phyloP scores from a whole-genome alignment of 805 yeast genomes.

The Jamesozyma piceae region DNA sequence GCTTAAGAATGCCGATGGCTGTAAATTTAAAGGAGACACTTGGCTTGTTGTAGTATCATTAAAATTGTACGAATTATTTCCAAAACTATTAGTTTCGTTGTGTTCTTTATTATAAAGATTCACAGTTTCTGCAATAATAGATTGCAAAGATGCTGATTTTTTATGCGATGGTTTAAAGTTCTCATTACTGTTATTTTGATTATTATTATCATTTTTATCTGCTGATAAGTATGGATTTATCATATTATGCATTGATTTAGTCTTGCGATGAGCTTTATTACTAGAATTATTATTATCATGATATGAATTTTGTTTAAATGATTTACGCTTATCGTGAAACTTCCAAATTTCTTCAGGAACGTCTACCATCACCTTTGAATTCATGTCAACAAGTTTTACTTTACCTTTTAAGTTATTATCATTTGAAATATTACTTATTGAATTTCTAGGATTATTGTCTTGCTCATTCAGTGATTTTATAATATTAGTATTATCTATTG shows the following conservation, averaged over 20 bases:
- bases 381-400: conserved; percentile 23
- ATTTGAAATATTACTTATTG: too few relatives aligned
- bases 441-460: not conserved
- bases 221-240: too few relatives aligned
- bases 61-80: not conserved
- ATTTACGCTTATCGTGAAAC: conserved; percentile 12
- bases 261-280: conserved; percentile 3
- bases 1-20: conserved; percentile 1
- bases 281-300: not conserved
- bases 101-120: conserved; percentile 4
- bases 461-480: not conserved
- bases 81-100: not conserved
- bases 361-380: conserved; percentile 21
- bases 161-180: conserved; percentile 5
- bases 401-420: not conserved
- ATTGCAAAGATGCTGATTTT: conserved; percentile 20
- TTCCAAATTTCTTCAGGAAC: conserved; percentile 28
- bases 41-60: conserved; percentile 5
- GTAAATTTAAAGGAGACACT: conserved; percentile 15
- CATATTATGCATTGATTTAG: not conserved
- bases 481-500: not conserved
- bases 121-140: conserved; percentile 23
- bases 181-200: not conserved
- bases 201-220: not conserved
- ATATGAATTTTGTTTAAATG: not conserved